Evolutionary conservation across 2,329 filamentous ascomycete genomes (phyloP).

Genomic region (Lasiodiplodia gonubiensis): DNA sequence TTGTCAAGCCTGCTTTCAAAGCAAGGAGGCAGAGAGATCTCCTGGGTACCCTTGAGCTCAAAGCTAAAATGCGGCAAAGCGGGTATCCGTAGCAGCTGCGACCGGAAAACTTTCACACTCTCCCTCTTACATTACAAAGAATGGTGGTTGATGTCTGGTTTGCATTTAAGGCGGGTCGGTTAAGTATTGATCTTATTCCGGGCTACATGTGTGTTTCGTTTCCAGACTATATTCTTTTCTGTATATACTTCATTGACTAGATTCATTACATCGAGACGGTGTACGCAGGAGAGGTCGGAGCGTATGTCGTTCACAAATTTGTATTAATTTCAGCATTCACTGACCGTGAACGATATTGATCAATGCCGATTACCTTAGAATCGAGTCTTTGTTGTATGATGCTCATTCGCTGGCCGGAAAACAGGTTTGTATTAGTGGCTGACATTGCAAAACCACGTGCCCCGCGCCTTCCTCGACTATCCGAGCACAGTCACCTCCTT

Average conservation of each 20-base stretch:
- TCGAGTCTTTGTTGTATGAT: background rate
- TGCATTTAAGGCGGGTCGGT: background rate
- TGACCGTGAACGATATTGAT: background rate
- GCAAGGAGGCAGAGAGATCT: background rate
- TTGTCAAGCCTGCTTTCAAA: conserved; percentile 1
- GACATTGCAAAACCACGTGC: background rate
- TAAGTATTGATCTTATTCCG: background rate
- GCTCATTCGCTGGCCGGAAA: background rate
- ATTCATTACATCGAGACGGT: background rate
- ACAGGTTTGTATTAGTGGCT: background rate
- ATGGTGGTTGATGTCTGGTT: background rate
- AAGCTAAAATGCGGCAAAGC: background rate
- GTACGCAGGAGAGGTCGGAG: too few species aligned
- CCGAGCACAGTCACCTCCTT: background rate
- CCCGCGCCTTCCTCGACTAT: background rate
- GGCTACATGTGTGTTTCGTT: background rate
- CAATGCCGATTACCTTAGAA: background rate
- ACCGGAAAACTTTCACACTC: background rate
- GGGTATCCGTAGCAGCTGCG: background rate
- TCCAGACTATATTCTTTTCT: background rate
- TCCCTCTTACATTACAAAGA: background rate
- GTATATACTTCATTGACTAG: background rate
- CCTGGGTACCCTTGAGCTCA: too few species aligned
- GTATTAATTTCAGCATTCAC: background rate
- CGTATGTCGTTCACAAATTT: background rate